Percentiles rank a stretch among this genome's conserved stretches.
These are phyloP conservation scores for Trametes cinnabarina DNA, from an alignment of 768 basidiomycete species.

Conservation along the genomic window DNA sequence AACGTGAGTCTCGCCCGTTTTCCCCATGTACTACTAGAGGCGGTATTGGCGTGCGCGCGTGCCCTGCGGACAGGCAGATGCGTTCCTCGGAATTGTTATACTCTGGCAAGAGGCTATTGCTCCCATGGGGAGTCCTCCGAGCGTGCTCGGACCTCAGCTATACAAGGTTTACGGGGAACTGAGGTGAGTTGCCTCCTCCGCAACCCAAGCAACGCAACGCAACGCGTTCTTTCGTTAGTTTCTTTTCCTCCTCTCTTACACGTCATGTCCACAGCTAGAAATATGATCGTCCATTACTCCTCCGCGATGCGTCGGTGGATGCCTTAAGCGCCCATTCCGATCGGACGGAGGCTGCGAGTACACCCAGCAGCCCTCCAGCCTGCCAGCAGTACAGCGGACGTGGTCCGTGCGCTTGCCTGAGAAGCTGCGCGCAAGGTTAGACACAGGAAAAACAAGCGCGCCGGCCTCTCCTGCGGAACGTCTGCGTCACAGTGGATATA, in stretches of 20 bases:
- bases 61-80: background rate
- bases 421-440: background rate
- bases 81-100: background rate
- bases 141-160: slow-evolving; percentile 4
- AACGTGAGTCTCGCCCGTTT: slow-evolving; percentile 60
- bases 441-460: background rate
- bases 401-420: slow-evolving; percentile 7
- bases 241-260: slow-evolving; percentile 7
- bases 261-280: slow-evolving; percentile 11
- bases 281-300: slow-evolving; percentile 8
- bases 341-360: background rate
- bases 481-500: slow-evolving; percentile 10
- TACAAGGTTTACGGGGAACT: slow-evolving; percentile 16
- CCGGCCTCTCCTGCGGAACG: background rate
- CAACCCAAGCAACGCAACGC: no score
- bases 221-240: slow-evolving; percentile 5
- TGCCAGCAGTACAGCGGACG: background rate
- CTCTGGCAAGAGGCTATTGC: background rate
- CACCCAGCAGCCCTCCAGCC: background rate
- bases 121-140: slow-evolving; percentile 5
- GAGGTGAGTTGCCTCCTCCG: slow-evolving; percentile 6
- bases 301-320: slow-evolving; percentile 13
- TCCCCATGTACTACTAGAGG: background rate
- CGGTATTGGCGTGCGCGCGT: slow-evolving; percentile 4
- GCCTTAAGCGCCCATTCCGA: slow-evolving; percentile 8